Evolutionary conservation across 192 early-diverging fungal species (phyloP).

Genomic region (Coemansia sp.): DNA sequence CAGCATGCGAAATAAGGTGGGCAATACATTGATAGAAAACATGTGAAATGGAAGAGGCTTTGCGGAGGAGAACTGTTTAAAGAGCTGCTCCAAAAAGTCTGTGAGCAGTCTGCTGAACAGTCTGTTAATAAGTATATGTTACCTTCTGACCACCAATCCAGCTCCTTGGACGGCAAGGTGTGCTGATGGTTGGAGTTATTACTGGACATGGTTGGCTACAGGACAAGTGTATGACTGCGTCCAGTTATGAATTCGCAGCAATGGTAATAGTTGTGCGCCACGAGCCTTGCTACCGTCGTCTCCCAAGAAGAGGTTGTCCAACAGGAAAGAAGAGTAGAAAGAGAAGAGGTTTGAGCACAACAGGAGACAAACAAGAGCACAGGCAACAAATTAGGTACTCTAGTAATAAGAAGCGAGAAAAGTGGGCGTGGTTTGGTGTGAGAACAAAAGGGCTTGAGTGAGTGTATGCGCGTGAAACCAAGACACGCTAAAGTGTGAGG

Average conservation of each 20-base stretch:
- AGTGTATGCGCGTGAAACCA: constrained; percentile 39
- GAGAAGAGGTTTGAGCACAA: neutral
- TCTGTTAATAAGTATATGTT: constrained; percentile 10
- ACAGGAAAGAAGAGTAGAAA: neutral
- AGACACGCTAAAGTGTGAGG: constrained; percentile 14
- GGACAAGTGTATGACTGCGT: constrained; percentile 1
- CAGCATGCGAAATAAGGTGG: neutral
- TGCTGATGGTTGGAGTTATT: constrained; percentile 22
- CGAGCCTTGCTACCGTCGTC: neutral
- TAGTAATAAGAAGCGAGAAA: constrained; percentile 9
- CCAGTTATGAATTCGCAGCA: neutral
- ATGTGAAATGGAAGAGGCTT: constrained; percentile 8
- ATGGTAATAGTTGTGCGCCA: neutral
- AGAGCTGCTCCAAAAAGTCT: neutral
- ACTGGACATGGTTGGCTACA: constrained; percentile 4
- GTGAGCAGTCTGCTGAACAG: neutral
- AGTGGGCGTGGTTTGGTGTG: neutral
- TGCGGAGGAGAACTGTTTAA: no score
- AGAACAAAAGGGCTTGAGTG: constrained; percentile 10
- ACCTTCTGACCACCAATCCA: constrained; percentile 58
- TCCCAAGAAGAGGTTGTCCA: neutral
- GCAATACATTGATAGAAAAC: neutral
- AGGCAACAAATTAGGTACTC: neutral
- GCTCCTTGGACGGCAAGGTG: constrained; percentile 47
- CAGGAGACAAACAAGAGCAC: neutral